Evolutionary conservation across 1,284 basidiomycete species (phyloP).

Genomic region (Gomphus bonarii): DNA sequence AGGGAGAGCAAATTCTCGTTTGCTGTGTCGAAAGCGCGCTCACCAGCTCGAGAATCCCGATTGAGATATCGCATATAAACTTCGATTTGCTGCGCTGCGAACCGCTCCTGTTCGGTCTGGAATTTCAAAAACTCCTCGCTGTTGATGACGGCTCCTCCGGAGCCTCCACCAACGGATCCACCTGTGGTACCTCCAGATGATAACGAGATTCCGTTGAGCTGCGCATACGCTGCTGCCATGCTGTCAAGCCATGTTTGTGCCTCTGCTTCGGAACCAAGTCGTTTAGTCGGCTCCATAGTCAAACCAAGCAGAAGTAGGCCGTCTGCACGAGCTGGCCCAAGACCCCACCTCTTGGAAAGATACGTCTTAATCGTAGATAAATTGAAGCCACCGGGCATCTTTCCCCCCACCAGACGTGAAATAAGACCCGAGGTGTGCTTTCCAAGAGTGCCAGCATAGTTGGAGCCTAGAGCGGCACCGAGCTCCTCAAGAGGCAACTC

Average conservation of each 20-base stretch:
- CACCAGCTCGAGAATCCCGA: slow-evolving; percentile 86
- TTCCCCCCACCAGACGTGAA: slow-evolving; percentile 86
- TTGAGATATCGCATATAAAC: slow-evolving; percentile 94
- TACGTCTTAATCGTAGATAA: slow-evolving; percentile 86
- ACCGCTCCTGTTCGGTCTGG: slow-evolving; percentile 86
- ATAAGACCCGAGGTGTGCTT: slow-evolving; percentile 93
- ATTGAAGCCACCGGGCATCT: slow-evolving; percentile 99
- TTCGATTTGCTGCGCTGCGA: slow-evolving; percentile 89
- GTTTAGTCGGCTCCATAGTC: slow-evolving; percentile 90
- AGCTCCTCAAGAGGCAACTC: slow-evolving; percentile 95
- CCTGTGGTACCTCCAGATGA: slow-evolving; percentile 50
- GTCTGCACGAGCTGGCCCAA: slow-evolving; percentile 84
- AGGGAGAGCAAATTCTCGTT: slow-evolving; percentile 64
- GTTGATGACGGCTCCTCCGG: slow-evolving; percentile 83
- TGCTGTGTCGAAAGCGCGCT: slow-evolving; percentile 81
- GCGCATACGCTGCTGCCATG: slow-evolving; percentile 77
- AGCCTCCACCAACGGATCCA: slow-evolving; percentile 46
- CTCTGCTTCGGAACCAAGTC: slow-evolving; percentile 84
- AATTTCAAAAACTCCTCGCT: slow-evolving; percentile 98
- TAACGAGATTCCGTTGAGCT: slow-evolving; percentile 82
- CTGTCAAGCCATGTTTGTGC: slow-evolving; percentile 91
- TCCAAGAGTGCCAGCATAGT: slow-evolving; percentile 81
- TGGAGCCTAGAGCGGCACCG: slow-evolving; percentile 73
- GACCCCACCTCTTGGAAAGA: slow-evolving; percentile 86
- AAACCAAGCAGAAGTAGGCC: slow-evolving; percentile 86